A percentile compares a stretch with the other conserved stretches of the same genome.
phyloP scores from a whole-genome alignment of 495 filamentous ascomycete genomes.

The Barbatosphaeria neglecta region DNA sequence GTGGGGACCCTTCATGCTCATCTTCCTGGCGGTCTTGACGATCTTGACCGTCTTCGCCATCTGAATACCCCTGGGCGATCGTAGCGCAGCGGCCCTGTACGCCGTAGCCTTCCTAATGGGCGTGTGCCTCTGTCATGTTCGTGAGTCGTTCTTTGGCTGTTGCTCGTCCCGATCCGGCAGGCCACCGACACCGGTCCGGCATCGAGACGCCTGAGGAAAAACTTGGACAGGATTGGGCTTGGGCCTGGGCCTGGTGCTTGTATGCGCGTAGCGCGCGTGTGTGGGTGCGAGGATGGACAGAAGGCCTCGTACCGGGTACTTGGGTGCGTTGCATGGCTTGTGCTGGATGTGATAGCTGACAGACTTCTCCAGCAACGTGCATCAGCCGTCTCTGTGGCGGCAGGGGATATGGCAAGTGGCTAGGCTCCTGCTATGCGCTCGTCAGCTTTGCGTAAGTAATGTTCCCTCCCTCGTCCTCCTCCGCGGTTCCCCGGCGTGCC shows the following conservation, averaged over 20 bases:
- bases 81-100: constrained; percentile 7
- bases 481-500: too few relatives aligned
- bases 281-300: too few relatives aligned
- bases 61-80: constrained; percentile 14
- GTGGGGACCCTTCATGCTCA: constrained; percentile 13
- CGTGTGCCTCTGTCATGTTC: too few relatives aligned
- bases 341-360: not conserved
- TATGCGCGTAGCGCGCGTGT: too few relatives aligned
- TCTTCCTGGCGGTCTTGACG: constrained; percentile 15
- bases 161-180: too few relatives aligned
- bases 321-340: too few relatives aligned
- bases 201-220: too few relatives aligned
- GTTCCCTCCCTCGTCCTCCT: not conserved
- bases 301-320: too few relatives aligned
- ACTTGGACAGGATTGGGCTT: too few relatives aligned
- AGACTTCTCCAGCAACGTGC: constrained; percentile 11
- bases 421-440: constrained; percentile 15
- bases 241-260: too few relatives aligned
- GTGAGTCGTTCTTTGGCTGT: too few relatives aligned
- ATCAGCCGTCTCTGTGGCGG: constrained; percentile 12
- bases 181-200: too few relatives aligned
- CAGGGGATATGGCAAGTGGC: constrained; percentile 12
- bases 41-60: constrained; percentile 8
- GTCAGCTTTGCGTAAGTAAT: constrained; percentile 14
- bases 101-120: constrained; percentile 14